These are phyloP conservation scores for Penicillium capsulatum DNA, from an alignment of 2,329 filamentous ascomycete genomes.

Conservation along the genomic window DNA sequence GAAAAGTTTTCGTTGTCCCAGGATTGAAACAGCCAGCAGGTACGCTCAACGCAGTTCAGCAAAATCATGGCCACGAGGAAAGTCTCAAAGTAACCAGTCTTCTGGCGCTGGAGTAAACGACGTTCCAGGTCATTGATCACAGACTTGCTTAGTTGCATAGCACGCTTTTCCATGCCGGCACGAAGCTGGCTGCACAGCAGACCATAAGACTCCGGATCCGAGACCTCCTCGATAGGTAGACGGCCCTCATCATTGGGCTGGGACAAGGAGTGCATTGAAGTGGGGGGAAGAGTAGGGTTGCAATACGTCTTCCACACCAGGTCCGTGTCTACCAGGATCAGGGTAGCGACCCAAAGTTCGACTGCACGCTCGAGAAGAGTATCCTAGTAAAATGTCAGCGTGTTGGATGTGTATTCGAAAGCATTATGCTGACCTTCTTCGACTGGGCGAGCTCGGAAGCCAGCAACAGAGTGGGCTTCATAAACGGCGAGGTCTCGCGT, in stretches of 20 bases:
- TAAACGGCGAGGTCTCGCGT: constrained; percentile 48
- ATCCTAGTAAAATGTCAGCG: constrained; percentile 6
- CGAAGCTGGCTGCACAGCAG: constrained; percentile 54
- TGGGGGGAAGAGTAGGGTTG: constrained; percentile 41
- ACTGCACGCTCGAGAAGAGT: constrained; percentile 46
- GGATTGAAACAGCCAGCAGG: constrained; percentile 54
- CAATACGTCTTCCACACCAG: constrained; percentile 49
- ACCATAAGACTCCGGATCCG: constrained; percentile 44
- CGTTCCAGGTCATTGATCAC: constrained; percentile 59
- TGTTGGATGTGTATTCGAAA: neutral
- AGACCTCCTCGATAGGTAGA: constrained; percentile 38
- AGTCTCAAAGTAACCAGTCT: constrained; percentile 55
- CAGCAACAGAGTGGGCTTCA: constrained; percentile 47
- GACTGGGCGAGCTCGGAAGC: constrained; percentile 37
- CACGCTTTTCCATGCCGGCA: constrained; percentile 53
- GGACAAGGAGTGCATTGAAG: constrained; percentile 35
- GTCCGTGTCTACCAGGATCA: constrained; percentile 50
- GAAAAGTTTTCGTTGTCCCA: constrained; percentile 46
- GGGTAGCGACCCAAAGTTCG: constrained; percentile 55
- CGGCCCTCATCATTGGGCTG: constrained; percentile 40
- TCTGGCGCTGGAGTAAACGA: constrained; percentile 55
- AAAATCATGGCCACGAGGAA: constrained; percentile 58
- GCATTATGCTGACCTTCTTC: constrained; percentile 32
- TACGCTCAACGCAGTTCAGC: constrained; percentile 57
- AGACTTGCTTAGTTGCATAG: constrained; percentile 49